These are phyloP conservation scores for Aegilops speltoides DNA, from an alignment of 176 grass and related monocot species.

Conservation along the genomic window DNA sequence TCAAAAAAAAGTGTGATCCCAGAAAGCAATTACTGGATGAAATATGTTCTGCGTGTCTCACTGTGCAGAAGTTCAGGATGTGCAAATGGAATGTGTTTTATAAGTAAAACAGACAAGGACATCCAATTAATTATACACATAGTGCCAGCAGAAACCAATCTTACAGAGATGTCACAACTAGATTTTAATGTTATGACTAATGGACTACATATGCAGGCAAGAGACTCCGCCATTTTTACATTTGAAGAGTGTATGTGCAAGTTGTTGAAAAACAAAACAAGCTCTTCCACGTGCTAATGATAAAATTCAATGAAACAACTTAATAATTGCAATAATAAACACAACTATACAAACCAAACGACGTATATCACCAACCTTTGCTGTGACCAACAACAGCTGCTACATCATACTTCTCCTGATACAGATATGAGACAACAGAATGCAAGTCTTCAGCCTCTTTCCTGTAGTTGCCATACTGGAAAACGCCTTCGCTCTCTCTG, in stretches of 20 bases:
- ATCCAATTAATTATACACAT: constrained; percentile 16
- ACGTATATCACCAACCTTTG: constrained; percentile 57
- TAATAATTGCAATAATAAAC: background rate
- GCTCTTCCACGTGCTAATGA: background rate
- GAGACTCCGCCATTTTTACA: background rate
- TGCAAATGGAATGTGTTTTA: background rate
- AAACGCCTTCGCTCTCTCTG: constrained; percentile 82
- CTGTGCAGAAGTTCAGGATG: background rate
- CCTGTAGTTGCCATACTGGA: constrained; percentile 66
- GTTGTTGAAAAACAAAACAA: constrained; percentile 8
- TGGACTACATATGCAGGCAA: background rate
- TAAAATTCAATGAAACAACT: background rate
- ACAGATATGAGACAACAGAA: constrained; percentile 53
- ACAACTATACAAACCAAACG: background rate
- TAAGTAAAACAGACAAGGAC: background rate
- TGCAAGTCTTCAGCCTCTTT: constrained; percentile 70
- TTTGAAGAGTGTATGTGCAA: background rate
- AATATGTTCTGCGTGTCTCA: background rate
- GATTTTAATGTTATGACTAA: constrained; percentile 1
- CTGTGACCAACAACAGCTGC: constrained; percentile 71
- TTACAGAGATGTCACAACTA: background rate
- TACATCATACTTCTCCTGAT: constrained; percentile 55
- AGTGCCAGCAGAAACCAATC: background rate
- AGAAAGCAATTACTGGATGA: background rate
- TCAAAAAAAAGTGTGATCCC: background rate